A percentile compares a stretch with the other conserved stretches of the same genome.
Conservation (phyloP, 2,329 filamentous ascomycete species). For the Ilyonectria robusta region DNA sequence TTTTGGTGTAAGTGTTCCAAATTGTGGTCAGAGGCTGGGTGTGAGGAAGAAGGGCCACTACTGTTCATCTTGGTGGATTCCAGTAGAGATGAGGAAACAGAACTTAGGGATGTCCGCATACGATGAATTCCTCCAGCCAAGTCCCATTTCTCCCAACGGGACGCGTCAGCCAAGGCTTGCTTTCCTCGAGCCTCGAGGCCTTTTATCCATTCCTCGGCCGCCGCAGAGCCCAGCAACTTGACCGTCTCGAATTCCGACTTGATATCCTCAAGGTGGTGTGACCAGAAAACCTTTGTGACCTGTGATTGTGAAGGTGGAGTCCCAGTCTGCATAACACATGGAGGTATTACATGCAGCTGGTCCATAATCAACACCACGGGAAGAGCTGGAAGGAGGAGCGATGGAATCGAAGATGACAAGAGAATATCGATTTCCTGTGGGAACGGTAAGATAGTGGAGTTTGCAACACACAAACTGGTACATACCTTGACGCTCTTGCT, state of each 20-base stretch:
- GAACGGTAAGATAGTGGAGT: constrained; percentile 37
- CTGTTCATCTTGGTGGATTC: constrained; percentile 9
- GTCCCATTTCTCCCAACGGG: constrained; percentile 84
- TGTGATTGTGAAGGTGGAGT: constrained; percentile 62
- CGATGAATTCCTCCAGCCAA: constrained; percentile 57
- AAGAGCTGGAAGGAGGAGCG: constrained; percentile 76
- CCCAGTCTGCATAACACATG: constrained; percentile 66
- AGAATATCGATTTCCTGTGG: constrained; percentile 78
- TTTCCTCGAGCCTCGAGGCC: constrained; percentile 77
- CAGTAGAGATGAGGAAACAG: constrained; percentile 6
- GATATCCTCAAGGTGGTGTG: constrained; percentile 73
- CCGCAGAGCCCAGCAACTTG: constrained; percentile 75
- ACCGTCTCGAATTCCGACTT: constrained; percentile 74
- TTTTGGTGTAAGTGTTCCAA: constrained; percentile 4
- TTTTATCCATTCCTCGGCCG: constrained; percentile 84
- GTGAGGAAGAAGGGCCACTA: not conserved
- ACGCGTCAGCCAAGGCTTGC: constrained; percentile 71
- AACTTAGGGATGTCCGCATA: constrained; percentile 50
- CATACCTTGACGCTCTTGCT: constrained; percentile 75
- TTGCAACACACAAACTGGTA: constrained; percentile 27
- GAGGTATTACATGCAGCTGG: constrained; percentile 72
- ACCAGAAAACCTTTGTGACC: constrained; percentile 77
- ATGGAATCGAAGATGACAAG: constrained; percentile 72
- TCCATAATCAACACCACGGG: constrained; percentile 77
- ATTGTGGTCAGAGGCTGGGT: constrained; percentile 8